phyloP scores from a whole-genome alignment of 306 rosid species.

The Lagenaria siceraria region DNA sequence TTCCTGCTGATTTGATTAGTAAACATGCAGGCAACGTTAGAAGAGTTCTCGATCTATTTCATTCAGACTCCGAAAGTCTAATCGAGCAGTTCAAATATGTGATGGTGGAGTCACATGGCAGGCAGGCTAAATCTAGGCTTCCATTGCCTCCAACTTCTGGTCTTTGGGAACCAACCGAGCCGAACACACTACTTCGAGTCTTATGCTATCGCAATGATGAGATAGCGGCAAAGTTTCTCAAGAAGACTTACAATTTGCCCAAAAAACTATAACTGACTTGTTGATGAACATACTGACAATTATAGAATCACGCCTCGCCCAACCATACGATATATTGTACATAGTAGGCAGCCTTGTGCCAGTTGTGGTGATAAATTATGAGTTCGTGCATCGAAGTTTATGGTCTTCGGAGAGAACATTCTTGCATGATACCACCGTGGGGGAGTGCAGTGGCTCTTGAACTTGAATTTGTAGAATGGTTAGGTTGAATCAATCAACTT shows the following conservation, averaged over 20 bases:
- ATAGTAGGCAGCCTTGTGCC: not conserved
- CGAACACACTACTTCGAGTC: slow-evolving; percentile 74
- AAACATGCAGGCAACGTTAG: slow-evolving; percentile 43
- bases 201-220: slow-evolving; percentile 81
- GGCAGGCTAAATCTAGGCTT: slow-evolving; percentile 56
- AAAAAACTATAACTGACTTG: slow-evolving; percentile 41
- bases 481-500: not conserved
- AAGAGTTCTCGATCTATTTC: slow-evolving; percentile 44
- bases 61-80: slow-evolving; percentile 33
- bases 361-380: not conserved
- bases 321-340: not conserved
- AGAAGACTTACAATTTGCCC: slow-evolving; percentile 77
- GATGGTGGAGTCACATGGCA: slow-evolving; percentile 35
- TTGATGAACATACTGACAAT: not conserved
- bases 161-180: slow-evolving; percentile 70
- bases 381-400: not conserved
- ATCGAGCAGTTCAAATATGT: slow-evolving; percentile 48
- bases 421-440: not conserved
- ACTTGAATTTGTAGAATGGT: not conserved
- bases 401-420: not conserved
- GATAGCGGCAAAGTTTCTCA: slow-evolving; percentile 79
- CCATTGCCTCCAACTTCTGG: slow-evolving; percentile 76
- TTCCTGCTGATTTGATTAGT: slow-evolving; percentile 62
- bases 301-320: not conserved
- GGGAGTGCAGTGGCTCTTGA: not conserved